Evolutionary conservation across 169 alveolate genomes (phyloP).

Genomic region (Cryptosporidium andersoni): DNA sequence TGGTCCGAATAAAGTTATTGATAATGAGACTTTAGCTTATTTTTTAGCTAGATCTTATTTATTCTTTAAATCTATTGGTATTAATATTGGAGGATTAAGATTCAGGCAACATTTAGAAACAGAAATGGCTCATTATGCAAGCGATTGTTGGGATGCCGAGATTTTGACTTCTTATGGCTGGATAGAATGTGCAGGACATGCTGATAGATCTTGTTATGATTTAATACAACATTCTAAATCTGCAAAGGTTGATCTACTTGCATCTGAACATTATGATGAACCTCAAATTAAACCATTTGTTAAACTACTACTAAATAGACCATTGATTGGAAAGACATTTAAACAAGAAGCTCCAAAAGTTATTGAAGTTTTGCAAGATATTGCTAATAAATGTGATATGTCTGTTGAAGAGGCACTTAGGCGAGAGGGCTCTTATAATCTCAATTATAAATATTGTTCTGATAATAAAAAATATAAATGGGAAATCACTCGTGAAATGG

Average conservation of each 20-base stretch:
- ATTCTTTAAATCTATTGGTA: constrained; percentile 90
- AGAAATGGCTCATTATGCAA: constrained; percentile 99
- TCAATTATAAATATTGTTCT: constrained; percentile 11
- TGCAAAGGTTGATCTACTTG: constrained; percentile 88
- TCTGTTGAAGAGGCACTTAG: constrained; percentile 71
- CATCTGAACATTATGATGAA: constrained; percentile 87
- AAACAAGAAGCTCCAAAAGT: constrained; percentile 80
- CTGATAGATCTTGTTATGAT: constrained; percentile 95
- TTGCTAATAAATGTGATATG: constrained; percentile 74
- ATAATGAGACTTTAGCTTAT: constrained; percentile 95
- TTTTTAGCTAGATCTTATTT: constrained; percentile 94
- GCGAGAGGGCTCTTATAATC: constrained; percentile 1
- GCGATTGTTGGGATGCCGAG: constrained; percentile 99
- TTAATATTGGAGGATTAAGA: constrained; percentile 89
- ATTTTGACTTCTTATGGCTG: constrained; percentile 95
- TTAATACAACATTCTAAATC: constrained; percentile 89
- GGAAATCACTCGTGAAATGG: constrained; percentile 79
- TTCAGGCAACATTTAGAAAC: constrained; percentile 94
- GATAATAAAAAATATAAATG: constrained; percentile 29
- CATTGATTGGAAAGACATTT: constrained; percentile 86
- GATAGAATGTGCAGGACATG: constrained; percentile 98
- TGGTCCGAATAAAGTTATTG: constrained; percentile 79
- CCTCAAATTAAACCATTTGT: constrained; percentile 86
- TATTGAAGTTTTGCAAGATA: constrained; percentile 65
- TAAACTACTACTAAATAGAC: constrained; percentile 84